phyloP scores from a whole-genome alignment of 129 eudicot genomes.

The Logfia minima region DNA sequence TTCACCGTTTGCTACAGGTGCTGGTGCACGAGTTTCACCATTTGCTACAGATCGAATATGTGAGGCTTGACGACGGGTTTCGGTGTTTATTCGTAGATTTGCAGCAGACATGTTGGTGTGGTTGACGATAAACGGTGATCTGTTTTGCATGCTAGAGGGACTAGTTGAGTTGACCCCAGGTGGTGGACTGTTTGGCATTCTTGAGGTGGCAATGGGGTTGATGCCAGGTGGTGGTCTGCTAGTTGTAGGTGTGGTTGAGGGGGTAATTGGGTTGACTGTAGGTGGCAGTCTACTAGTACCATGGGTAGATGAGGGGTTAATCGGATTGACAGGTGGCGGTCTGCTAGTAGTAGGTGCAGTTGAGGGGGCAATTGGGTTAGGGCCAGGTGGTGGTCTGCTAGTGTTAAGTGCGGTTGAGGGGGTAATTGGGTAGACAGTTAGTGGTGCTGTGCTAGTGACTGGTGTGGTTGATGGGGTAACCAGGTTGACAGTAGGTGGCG shows the following conservation, averaged over 20 bases:
- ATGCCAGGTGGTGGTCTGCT: not conserved
- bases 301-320: not conserved
- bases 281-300: not conserved
- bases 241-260: not conserved
- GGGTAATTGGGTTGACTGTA: not conserved
- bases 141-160: constrained; percentile 11
- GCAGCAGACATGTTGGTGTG: constrained; percentile 39
- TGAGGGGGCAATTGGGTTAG: not conserved
- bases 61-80: constrained; percentile 57
- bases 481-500: constrained; percentile 6
- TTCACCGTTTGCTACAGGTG: constrained; percentile 29
- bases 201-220: not conserved
- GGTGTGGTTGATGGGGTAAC: constrained; percentile 25
- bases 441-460: not conserved
- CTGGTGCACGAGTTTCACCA: constrained; percentile 46
- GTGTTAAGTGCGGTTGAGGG: not conserved
- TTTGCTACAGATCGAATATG: constrained; percentile 44
- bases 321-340: not conserved
- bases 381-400: too few species aligned
- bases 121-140: constrained; percentile 30
- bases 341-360: not conserved
- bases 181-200: not conserved
- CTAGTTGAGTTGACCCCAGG: constrained; percentile 12
- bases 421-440: not conserved
- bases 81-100: constrained; percentile 43